phyloP scores from a whole-genome alignment of 805 yeast species.

The Zygosaccharomyces gambellarensis region DNA sequence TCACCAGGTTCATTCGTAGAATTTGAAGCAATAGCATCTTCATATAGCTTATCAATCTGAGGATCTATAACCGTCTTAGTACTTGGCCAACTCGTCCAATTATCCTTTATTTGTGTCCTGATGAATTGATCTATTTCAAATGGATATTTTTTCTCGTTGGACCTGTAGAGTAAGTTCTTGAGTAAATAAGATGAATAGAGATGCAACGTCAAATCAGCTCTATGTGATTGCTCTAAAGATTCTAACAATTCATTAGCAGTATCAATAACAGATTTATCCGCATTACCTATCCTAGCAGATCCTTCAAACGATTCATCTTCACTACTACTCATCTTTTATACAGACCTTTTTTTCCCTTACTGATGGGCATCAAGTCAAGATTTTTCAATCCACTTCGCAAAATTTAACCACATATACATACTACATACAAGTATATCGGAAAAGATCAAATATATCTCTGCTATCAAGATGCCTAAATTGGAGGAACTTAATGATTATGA shows the following conservation, averaged over 20 bases:
- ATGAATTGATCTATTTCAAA: slow-evolving; percentile 36
- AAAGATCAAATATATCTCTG: neutral
- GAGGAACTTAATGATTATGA: slow-evolving; percentile 76
- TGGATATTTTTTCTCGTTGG: slow-evolving; percentile 26
- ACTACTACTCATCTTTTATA: neutral
- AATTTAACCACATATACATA: neutral
- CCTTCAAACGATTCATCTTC: neutral
- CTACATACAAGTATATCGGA: neutral
- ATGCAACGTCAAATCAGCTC: slow-evolving; percentile 59
- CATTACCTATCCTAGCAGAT: neutral
- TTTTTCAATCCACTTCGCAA: neutral
- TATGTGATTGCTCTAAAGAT: slow-evolving; percentile 46
- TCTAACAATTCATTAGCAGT: slow-evolving; percentile 33
- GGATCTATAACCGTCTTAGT: slow-evolving; percentile 31
- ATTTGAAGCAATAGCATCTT: slow-evolving; percentile 14
- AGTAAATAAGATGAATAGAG: slow-evolving; percentile 52
- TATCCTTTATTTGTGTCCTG: slow-evolving; percentile 33
- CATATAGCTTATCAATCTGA: slow-evolving; percentile 23
- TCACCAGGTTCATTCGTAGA: slow-evolving; percentile 18
- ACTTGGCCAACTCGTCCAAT: slow-evolving; percentile 63
- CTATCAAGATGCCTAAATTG: slow-evolving; percentile 53
- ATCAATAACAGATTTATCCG: slow-evolving; percentile 13
- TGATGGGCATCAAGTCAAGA: neutral
- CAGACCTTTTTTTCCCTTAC: neutral
- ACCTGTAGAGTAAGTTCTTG: slow-evolving; percentile 23